Base-by-base conservation (phyloP, 495 filamentous ascomycete species). In the Xylaria grammica region DNA sequence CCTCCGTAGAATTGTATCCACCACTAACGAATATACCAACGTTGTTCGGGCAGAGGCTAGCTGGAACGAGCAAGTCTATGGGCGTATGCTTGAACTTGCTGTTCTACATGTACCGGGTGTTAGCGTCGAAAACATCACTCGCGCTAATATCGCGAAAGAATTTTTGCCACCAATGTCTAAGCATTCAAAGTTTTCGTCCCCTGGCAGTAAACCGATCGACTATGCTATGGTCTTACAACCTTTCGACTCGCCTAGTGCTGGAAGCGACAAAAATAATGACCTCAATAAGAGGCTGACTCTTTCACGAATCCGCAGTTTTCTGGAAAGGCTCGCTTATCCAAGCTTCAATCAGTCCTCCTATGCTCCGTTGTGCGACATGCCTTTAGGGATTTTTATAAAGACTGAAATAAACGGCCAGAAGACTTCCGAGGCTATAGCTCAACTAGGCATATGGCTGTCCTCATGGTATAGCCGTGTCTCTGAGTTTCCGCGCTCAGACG, bases 261-360 rank as follows among this genome's bases (percentile, higher is more conserved):
- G 20, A 29, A 29, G 20, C 24, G 22, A 10, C 19, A 50, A n/a
- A n/a, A n/a, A 44, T 8, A n/a, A n/a, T n/a, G 40, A 44, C 40
- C 5, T 3, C 46, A 50, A 29, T 15, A 50, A 50, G 22, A 50
- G 22, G 13, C 46, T 50, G 8, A 1, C 22, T 29, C 46, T 50
- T 13, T 27, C 20, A 50, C 46, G 46, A 1, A 29, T 50, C 1
- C 6, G 7, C 24, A 27, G 11, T 13, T 50, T 50, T 50, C 19
- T 50, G 4, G 24, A 50, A 20, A 29, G 3, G 46, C 46, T 50
- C 24, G 46, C 6, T 3, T 50, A 50, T 22, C 20, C 46, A 5
- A 50, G 46, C 10, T 50, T 50, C 46, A 50, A 50, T 50, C 46
- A 50, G 24, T 50, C 46, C 20, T 50, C 46, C 46, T 50, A 50